A percentile compares a stretch with the other conserved stretches of the same genome.
These are phyloP conservation scores for Dentipellis fragilis DNA, from an alignment of 768 basidiomycete species.

Conservation along the genomic window DNA sequence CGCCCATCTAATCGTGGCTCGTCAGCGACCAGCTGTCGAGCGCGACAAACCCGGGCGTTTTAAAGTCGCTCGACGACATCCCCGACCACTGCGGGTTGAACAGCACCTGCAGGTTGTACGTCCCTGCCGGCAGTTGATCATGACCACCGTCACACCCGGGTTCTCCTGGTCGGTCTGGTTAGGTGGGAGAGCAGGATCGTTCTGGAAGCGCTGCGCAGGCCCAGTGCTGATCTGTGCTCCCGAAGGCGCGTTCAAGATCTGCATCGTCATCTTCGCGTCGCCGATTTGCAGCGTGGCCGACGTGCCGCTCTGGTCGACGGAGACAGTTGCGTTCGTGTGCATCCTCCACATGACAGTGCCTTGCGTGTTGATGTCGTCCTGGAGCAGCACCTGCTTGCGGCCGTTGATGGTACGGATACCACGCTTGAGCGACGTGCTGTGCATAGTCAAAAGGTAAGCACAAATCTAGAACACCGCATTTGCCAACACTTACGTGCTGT, in stretches of 20 bases:
- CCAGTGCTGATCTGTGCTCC: slow-evolving; percentile 56
- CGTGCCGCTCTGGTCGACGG: slow-evolving; percentile 41
- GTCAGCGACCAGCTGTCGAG: slow-evolving; percentile 68
- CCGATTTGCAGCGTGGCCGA: slow-evolving; percentile 71
- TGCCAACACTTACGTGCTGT: slow-evolving; percentile 44
- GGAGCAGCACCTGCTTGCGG: slow-evolving; percentile 81
- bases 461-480: not conserved
- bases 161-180: slow-evolving; percentile 61
- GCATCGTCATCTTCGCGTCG: slow-evolving; percentile 53
- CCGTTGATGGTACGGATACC: slow-evolving; percentile 78
- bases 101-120: slow-evolving; percentile 71
- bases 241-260: slow-evolving; percentile 53
- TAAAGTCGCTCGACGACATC: slow-evolving; percentile 47
- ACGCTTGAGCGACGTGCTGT: slow-evolving; percentile 64
- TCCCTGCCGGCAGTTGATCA: slow-evolving; percentile 60
- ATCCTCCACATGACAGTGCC: slow-evolving; percentile 75
- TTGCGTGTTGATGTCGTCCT: slow-evolving; percentile 75
- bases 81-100: slow-evolving; percentile 91
- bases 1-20: slow-evolving; percentile 54
- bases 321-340: slow-evolving; percentile 87
- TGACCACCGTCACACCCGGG: slow-evolving; percentile 68
- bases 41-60: slow-evolving; percentile 62
- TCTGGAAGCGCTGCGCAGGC: slow-evolving; percentile 41
- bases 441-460: slow-evolving; percentile 10
- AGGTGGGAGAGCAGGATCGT: slow-evolving; percentile 57